A percentile compares a stretch with the other conserved stretches of the same genome.
Evolutionary conservation across 352 stramenopile genomes (phyloP).

Genomic region (Labyrinthula sp.): DNA sequence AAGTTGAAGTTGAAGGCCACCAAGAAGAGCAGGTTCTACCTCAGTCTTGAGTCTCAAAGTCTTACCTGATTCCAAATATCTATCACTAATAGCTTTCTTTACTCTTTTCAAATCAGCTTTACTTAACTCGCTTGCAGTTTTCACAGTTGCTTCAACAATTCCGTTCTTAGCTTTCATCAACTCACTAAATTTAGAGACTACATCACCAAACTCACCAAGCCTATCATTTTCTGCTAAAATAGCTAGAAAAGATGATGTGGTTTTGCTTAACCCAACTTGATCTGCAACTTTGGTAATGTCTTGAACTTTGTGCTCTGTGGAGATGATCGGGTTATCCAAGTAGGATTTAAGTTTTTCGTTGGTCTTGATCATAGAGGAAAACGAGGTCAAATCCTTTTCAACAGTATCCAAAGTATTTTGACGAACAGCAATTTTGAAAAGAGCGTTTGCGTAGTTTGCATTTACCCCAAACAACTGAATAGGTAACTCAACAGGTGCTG

Average conservation of each 20-base stretch:
- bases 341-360: constrained; percentile 69
- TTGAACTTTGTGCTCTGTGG: constrained; percentile 71
- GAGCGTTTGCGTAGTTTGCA: constrained; percentile 84
- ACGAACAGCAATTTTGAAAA: constrained; percentile 78
- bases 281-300: constrained; percentile 65
- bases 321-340: constrained; percentile 84
- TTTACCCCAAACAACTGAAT: constrained; percentile 82
- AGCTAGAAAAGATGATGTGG: constrained; percentile 78
- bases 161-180: constrained; percentile 81
- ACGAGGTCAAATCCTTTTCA: constrained; percentile 60
- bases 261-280: constrained; percentile 66
- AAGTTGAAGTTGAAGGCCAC: constrained; percentile 85
- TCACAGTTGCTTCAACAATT: constrained; percentile 85
- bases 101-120: constrained; percentile 72
- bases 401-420: constrained; percentile 51
- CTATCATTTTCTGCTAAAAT: constrained; percentile 83
- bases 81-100: constrained; percentile 62
- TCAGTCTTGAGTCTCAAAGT: constrained; percentile 67
- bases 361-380: constrained; percentile 52
- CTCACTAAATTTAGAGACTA: constrained; percentile 65
- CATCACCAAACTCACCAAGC: constrained; percentile 56
- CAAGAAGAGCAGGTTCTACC: constrained; percentile 76
- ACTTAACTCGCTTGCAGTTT: constrained; percentile 67
- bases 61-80: constrained; percentile 58
- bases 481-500: constrained; percentile 38